Base-by-base conservation (phyloP, 345 rosid species). In the Syzygium aqueum region DNA sequence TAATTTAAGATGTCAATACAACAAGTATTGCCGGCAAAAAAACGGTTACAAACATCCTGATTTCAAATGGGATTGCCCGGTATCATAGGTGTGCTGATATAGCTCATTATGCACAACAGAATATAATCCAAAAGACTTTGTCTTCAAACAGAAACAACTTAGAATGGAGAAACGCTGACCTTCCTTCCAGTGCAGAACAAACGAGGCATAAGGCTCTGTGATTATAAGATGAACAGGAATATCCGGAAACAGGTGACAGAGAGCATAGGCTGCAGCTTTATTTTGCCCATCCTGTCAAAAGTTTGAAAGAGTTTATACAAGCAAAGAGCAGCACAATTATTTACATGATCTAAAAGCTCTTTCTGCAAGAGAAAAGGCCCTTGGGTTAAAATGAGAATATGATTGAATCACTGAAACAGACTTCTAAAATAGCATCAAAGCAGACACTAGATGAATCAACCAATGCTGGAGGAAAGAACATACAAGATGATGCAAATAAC, bases 201-300 rank as follows among this genome's bases (percentile, higher is more conserved):
- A 94, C 27, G 97, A 95, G 84, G 95, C 94, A 90, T 95, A 96
- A 21, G 98, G 98, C 88, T 96, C 95, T 6, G 90, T 92, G 51
- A 95, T 91, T 88, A 91, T 92, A 84, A 95, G 91, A 90, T 97
- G 95, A 90, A 94, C 86, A 25, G 99, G 98, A 86, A 93, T 90
- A 90, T 95, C 96, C 22, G 97, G 93, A 92, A 97, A 96, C 43
- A 97, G 88, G 88, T 93, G 92, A 90, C 92, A 91, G 85, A 97
- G 96, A 87, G 99, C 95, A 89, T 92, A 94, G 87, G 98, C 94
- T 15, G 99, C 98, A 84, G 93, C 94, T 91, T 91, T 93, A 84
- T 96, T 97, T 90, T 97, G 99, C 87, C 96, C 98, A 91, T 95
- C 99, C 98, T 97, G 95, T 85, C 87, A 88, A 73, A 73, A 73